Evolutionary conservation across 305 asterid genomes (phyloP).

Genomic region (Fraxinus albicans): DNA sequence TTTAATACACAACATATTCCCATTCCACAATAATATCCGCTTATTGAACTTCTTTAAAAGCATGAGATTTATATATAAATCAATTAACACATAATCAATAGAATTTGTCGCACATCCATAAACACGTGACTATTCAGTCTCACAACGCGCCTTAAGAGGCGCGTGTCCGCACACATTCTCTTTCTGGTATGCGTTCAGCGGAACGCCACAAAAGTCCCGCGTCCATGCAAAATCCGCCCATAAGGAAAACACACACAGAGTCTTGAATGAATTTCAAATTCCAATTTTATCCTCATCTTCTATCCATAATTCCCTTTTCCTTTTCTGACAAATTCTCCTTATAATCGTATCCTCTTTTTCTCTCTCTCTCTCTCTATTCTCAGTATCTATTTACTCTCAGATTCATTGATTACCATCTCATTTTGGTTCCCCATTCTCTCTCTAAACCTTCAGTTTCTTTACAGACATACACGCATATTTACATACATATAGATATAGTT

Average conservation of each 20-base stretch:
- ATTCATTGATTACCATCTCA: slow-evolving; percentile 9
- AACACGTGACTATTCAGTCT: background rate
- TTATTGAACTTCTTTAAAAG: background rate
- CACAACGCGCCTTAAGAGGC: slow-evolving; percentile 31
- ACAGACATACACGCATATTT: background rate
- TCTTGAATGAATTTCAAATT: slow-evolving; percentile 1
- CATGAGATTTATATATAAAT: no score
- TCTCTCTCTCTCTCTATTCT: background rate
- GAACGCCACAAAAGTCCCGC: slow-evolving; percentile 68
- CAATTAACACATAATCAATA: background rate
- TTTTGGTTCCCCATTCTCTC: slow-evolving; percentile 1
- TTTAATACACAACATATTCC: background rate
- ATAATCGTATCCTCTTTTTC: background rate
- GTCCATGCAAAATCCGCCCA: slow-evolving; percentile 53
- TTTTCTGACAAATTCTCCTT: background rate
- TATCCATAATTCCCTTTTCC: slow-evolving; percentile 11
- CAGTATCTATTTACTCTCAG: slow-evolving; percentile 9
- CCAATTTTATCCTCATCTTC: slow-evolving; percentile 18
- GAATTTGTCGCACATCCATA: background rate
- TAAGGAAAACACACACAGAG: slow-evolving; percentile 11
- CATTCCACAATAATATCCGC: background rate
- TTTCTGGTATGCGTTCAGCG: slow-evolving; percentile 30
- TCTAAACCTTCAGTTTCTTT: background rate
- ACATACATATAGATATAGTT: background rate
- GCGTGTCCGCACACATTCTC: slow-evolving; percentile 18